Evolutionary conservation across 148 eudicot genomes (phyloP), one percentile per base, ranked within the genome.

Genomic region (Persicaria tinctoria): DNA sequence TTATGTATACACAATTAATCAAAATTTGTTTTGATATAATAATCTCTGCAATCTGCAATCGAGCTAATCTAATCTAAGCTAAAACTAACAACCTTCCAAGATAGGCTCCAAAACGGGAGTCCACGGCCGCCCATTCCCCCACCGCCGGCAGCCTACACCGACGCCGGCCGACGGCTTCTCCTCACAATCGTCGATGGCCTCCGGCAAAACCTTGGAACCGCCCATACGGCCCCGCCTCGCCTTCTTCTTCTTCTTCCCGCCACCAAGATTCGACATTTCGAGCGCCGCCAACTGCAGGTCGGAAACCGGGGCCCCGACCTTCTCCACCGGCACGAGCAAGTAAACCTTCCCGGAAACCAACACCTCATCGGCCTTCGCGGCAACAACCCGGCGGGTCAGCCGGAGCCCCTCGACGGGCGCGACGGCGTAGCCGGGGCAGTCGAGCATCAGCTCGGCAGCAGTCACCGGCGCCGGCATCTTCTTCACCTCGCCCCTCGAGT

Each of bases 371-470:
- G 87, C 87, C 51, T 50, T 82, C 78, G 76, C 80, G 0, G 73
- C 78, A 62, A 79, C 6, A n/a, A 84, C 51, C 63, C 81, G 78
- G 14, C 51, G 20, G 6, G 73, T 82, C 18, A 16, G 68, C 45
- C 73, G 70, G 32, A 84, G 76, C 7, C 60, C 72, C 0, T 73
- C 76, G 27, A 74, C 68, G 12, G 81, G 78, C 41, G 85, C 8
- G 1, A 82, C 54, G 27, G 82, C 80, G 76, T 73, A 77, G 0
- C 85, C 83, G 2, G 87, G 87, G 4, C 76, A 59, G 14, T 84
- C 87, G 12, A 84, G 72, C 87, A 84, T 84, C 50, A 84, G 46
- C 60, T 84, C 85, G 5, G 87, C 85, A 38, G 78, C 87, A 5
- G 83, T 82, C 5, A 78, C 76, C 12, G 87, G 83, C n/a, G 76